Evolutionary conservation across 1,284 basidiomycete species (phyloP).

Genomic region (Irpex lacteus): DNA sequence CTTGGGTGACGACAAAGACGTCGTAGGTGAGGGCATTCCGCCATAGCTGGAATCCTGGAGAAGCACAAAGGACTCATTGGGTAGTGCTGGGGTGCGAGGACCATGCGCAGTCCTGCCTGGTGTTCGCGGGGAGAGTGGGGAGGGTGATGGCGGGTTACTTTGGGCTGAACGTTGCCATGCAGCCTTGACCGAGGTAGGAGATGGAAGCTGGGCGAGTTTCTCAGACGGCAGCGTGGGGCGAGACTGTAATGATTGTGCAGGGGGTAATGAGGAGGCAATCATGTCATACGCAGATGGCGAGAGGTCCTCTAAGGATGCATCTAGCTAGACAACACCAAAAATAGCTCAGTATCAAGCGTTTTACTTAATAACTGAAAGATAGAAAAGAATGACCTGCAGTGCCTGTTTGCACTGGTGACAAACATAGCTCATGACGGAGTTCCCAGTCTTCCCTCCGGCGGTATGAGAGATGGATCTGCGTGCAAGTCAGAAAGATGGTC

Average conservation of each 20-base stretch:
- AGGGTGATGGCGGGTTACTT: slow-evolving; percentile 29
- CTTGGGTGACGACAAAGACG: slow-evolving; percentile 31
- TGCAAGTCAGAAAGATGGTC: neutral
- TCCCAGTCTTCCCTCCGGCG: neutral
- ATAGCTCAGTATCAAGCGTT: neutral
- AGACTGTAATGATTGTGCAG: slow-evolving; percentile 38
- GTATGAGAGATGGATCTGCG: neutral
- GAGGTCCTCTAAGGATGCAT: slow-evolving; percentile 81
- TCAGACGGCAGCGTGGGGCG: slow-evolving; percentile 44
- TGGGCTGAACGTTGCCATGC: slow-evolving; percentile 58
- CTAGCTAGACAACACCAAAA: slow-evolving; percentile 47
- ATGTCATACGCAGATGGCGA: slow-evolving; percentile 85
- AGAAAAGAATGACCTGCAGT: slow-evolving; percentile 53
- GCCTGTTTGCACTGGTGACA: slow-evolving; percentile 89
- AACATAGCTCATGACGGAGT: slow-evolving; percentile 51
- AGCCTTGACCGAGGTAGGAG: slow-evolving; percentile 54
- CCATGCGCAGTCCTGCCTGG: slow-evolving; percentile 46
- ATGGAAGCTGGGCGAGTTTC: slow-evolving; percentile 54
- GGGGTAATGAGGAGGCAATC: slow-evolving; percentile 72
- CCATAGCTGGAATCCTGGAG: slow-evolving; percentile 78
- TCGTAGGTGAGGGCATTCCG: slow-evolving; percentile 52
- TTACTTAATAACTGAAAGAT: slow-evolving; percentile 18
- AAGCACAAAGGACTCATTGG: slow-evolving; percentile 87
- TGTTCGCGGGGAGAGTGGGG: slow-evolving; percentile 44
- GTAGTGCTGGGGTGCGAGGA: slow-evolving; percentile 48